Conservation (phyloP, 2,329 filamentous ascomycete genomes). For the Curvularia spicifera region DNA sequence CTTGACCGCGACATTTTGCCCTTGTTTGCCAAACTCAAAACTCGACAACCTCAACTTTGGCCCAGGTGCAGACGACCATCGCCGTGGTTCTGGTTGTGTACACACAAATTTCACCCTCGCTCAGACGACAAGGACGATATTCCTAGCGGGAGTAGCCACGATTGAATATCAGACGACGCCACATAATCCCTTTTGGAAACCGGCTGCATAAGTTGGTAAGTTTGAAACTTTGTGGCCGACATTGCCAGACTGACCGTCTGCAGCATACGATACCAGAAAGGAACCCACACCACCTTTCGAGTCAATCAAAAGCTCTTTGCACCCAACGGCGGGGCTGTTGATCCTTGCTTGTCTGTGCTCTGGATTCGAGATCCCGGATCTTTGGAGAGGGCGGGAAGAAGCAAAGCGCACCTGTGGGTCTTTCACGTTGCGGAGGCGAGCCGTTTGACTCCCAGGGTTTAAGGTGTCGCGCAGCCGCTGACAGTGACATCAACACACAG, state of each 20-base stretch:
- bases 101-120: slow-evolving; percentile 40
- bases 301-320: slow-evolving; percentile 37
- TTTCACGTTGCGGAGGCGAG: slow-evolving; percentile 37
- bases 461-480: slow-evolving; percentile 43
- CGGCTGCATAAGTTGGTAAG: slow-evolving; percentile 48
- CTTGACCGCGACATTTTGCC: slow-evolving; percentile 4
- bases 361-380: slow-evolving; percentile 40
- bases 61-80: slow-evolving; percentile 24
- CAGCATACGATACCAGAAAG: slow-evolving; percentile 34
- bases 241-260: slow-evolving; percentile 45
- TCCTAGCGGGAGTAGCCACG: slow-evolving; percentile 44
- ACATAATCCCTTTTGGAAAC: slow-evolving; percentile 42
- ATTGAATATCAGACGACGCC: slow-evolving; percentile 39
- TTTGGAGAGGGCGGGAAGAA: slow-evolving; percentile 49
- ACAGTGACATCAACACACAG: slow-evolving; percentile 30
- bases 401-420: slow-evolving; percentile 43
- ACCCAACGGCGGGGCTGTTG: slow-evolving; percentile 29
- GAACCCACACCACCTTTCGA: slow-evolving; percentile 41
- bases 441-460: slow-evolving; percentile 40
- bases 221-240: slow-evolving; percentile 41
- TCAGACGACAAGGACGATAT: slow-evolving; percentile 38
- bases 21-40: slow-evolving; percentile 9
- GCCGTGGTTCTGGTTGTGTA: slow-evolving; percentile 34
- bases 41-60: slow-evolving; percentile 7
- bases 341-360: slow-evolving; percentile 44